A percentile compares a stretch with the other conserved stretches of the same genome.
These are phyloP conservation scores for Pseudogymnoascus sp. DNA, from an alignment of 2,329 filamentous ascomycete species.

Conservation along the genomic window DNA sequence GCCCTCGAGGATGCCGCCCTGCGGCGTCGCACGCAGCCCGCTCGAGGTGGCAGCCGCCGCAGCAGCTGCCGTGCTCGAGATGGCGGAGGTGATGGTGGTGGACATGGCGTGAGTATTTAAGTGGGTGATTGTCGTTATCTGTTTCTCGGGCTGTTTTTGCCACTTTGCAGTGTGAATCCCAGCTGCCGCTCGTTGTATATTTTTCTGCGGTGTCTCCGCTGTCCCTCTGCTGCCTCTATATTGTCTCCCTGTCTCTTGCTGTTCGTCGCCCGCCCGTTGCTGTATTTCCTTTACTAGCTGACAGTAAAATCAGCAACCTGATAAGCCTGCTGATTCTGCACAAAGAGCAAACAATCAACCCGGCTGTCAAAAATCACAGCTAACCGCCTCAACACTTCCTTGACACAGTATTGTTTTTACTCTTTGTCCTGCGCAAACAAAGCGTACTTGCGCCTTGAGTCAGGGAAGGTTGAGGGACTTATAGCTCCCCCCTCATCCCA, in stretches of 20 bases:
- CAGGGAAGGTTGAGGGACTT: background rate
- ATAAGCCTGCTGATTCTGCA: background rate
- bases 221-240: background rate
- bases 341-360: background rate
- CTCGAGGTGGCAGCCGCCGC: background rate
- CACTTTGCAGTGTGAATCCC: background rate
- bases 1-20: conserved; percentile 58
- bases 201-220: no score
- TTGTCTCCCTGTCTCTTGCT: background rate
- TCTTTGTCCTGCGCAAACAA: background rate
- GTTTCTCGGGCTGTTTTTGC: background rate
- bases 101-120: background rate
- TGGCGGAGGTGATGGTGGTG: background rate
- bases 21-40: conserved; percentile 26
- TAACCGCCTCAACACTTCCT: background rate
- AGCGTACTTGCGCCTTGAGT: background rate
- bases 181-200: background rate
- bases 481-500: background rate
- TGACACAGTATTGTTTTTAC: background rate
- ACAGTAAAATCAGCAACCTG: background rate
- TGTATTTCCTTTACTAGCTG: background rate
- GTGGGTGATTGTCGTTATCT: background rate
- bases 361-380: background rate
- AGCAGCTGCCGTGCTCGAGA: conserved; percentile 7
- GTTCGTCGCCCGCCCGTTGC: background rate